Evolutionary conservation across 2,329 filamentous ascomycete species (phyloP).

Genomic region (Botrytis pseudocinerea): DNA sequence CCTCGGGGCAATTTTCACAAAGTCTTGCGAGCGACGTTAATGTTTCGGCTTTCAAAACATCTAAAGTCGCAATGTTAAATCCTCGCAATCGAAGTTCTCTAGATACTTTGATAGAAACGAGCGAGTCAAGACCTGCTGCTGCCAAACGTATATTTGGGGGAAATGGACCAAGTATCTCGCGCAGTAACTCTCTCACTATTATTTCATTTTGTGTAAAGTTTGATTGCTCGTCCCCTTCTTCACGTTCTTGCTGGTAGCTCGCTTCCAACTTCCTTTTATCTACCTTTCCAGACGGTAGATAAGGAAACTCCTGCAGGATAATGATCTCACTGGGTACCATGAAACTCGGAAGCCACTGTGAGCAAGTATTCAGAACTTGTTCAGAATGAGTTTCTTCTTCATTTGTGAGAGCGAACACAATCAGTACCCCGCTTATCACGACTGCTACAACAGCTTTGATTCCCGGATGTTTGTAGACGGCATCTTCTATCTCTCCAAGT

Average conservation of each 20-base stretch:
- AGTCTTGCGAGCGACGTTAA: constrained; percentile 44
- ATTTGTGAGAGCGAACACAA: constrained; percentile 62
- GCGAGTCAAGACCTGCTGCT: constrained; percentile 64
- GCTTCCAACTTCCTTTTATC: constrained; percentile 65
- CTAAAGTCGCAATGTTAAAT: constrained; percentile 56
- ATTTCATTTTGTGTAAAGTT: constrained; percentile 36
- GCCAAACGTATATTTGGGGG: constrained; percentile 47
- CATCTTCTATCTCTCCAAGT: constrained; percentile 76
- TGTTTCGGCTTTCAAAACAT: constrained; percentile 60
- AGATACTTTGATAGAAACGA: constrained; percentile 62
- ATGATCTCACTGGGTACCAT: constrained; percentile 81
- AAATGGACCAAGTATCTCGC: constrained; percentile 36
- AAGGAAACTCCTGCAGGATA: constrained; percentile 64
- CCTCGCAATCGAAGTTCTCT: constrained; percentile 61
- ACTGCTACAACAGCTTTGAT: constrained; percentile 67
- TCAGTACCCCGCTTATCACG: constrained; percentile 67
- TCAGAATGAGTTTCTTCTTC: constrained; percentile 41
- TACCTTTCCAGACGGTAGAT: constrained; percentile 80
- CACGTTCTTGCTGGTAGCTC: constrained; percentile 49
- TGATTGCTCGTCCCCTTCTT: constrained; percentile 26
- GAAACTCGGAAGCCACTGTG: constrained; percentile 73
- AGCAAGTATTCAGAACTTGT: constrained; percentile 60
- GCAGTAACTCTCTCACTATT: constrained; percentile 29
- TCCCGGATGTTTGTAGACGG: constrained; percentile 58
- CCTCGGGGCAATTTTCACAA: constrained; percentile 35